Percentiles rank a stretch among this genome's conserved stretches.
phyloP scores from a whole-genome alignment of 2,329 filamentous ascomycete species.

The Chaetomiaceae sp. region DNA sequence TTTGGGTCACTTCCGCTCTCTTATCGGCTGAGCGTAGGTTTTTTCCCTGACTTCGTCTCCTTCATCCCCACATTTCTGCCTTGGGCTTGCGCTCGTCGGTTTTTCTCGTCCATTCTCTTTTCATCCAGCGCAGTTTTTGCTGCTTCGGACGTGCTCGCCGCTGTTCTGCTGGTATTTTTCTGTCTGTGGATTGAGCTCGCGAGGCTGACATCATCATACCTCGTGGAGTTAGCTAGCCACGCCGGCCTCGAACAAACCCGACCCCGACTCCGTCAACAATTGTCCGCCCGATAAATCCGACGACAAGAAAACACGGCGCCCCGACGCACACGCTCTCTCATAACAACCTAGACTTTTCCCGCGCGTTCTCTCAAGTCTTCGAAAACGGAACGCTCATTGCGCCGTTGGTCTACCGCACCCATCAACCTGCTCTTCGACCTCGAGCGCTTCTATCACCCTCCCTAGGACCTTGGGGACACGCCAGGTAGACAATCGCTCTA shows the following conservation, averaged over 20 bases:
- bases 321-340: slow-evolving; percentile 18
- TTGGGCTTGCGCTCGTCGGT: not conserved
- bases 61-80: slow-evolving; percentile 13
- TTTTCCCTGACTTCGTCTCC: slow-evolving; percentile 5
- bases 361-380: slow-evolving; percentile 33
- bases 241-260: slow-evolving; percentile 5
- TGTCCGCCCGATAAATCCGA: slow-evolving; percentile 22
- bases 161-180: not conserved
- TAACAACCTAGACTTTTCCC: slow-evolving; percentile 6
- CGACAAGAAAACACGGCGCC: slow-evolving; percentile 5
- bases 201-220: slow-evolving; percentile 26
- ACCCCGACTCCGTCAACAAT: slow-evolving; percentile 13
- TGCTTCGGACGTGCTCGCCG: not conserved
- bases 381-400: slow-evolving; percentile 49
- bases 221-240: slow-evolving; percentile 11
- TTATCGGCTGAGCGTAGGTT: slow-evolving; percentile 21
- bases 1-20: slow-evolving; percentile 6
- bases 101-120: not conserved
- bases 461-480: slow-evolving; percentile 37
- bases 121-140: not conserved
- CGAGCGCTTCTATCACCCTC: slow-evolving; percentile 51
- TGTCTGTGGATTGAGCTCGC: not conserved
- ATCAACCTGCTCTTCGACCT: slow-evolving; percentile 45
- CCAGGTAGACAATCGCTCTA: slow-evolving; percentile 25
- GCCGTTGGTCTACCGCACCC: slow-evolving; percentile 42